Conservation (phyloP, 352 stramenopile species). For the Detonula confervacea region DNA sequence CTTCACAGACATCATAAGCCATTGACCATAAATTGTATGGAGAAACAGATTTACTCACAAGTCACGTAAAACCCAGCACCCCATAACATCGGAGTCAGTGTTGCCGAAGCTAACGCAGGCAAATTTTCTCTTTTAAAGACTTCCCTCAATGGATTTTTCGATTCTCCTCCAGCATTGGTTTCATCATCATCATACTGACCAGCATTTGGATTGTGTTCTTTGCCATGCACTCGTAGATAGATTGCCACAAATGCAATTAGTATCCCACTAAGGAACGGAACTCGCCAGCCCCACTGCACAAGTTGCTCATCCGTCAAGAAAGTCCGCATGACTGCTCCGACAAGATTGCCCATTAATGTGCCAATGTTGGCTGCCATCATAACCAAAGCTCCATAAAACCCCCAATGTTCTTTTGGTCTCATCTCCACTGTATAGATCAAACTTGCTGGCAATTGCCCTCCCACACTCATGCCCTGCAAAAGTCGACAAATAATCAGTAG, state of each 20-base stretch:
- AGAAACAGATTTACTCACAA: neutral
- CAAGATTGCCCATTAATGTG: slow-evolving; percentile 67
- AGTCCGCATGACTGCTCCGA: slow-evolving; percentile 59
- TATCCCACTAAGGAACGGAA: slow-evolving; percentile 78
- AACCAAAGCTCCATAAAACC: slow-evolving; percentile 75
- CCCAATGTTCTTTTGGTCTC: slow-evolving; percentile 65
- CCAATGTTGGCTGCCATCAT: slow-evolving; percentile 73
- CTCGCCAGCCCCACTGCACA: slow-evolving; percentile 70
- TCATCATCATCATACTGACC: slow-evolving; percentile 36
- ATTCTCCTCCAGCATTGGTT: neutral
- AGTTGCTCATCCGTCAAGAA: slow-evolving; percentile 64
- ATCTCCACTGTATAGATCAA: slow-evolving; percentile 69
- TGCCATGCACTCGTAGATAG: slow-evolving; percentile 38
- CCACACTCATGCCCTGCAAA: slow-evolving; percentile 68
- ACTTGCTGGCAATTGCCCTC: slow-evolving; percentile 64
- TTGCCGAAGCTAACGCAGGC: slow-evolving; percentile 49
- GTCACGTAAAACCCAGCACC: slow-evolving; percentile 66
- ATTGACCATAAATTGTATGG: neutral
- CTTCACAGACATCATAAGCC: neutral
- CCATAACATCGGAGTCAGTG: slow-evolving; percentile 67
- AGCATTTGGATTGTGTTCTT: slow-evolving; percentile 47
- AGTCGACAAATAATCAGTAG: slow-evolving; percentile 63
- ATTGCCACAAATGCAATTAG: slow-evolving; percentile 54
- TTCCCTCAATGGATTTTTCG: slow-evolving; percentile 58
- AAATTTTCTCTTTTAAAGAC: slow-evolving; percentile 61